A percentile compares a stretch with the other conserved stretches of the same genome.
Evolutionary conservation across 2,329 filamentous ascomycete genomes (phyloP).

Genomic region (Pyrenophora seminiperda): DNA sequence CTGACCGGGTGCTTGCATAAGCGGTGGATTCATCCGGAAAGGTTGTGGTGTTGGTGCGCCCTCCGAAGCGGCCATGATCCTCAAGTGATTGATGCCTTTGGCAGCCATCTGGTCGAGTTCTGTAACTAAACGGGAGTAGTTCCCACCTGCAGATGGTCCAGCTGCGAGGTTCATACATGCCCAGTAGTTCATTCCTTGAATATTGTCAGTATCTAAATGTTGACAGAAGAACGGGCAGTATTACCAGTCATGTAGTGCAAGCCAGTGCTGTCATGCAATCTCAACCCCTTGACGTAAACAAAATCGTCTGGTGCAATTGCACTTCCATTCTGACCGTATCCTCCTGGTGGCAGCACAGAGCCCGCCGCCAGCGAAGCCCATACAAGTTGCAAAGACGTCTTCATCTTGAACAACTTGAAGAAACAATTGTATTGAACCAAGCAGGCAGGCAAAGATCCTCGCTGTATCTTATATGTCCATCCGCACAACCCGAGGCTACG

Average conservation of each 20-base stretch:
- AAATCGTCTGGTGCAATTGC: conserved; percentile 42
- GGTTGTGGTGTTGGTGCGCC: conserved; percentile 47
- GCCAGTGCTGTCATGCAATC: conserved; percentile 43
- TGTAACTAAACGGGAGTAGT: conserved; percentile 44
- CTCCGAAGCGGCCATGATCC: conserved; percentile 50
- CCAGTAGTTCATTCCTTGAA: conserved; percentile 48
- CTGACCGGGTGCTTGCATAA: conserved; percentile 45
- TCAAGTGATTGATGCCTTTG: conserved; percentile 49
- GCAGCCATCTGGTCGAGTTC: conserved; percentile 50
- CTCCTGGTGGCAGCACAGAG: conserved; percentile 10
- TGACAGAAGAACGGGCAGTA: too few relatives aligned
- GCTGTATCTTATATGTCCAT: conserved; percentile 15
- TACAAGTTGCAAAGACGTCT: conserved; percentile 12
- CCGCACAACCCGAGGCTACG: conserved; percentile 2
- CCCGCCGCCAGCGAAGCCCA: conserved; percentile 21
- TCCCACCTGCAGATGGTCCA: conserved; percentile 42
- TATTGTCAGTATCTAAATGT: neutral
- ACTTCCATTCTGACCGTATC: conserved; percentile 7
- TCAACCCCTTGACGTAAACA: conserved; percentile 42
- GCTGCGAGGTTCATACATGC: conserved; percentile 50
- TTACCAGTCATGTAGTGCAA: conserved; percentile 45
- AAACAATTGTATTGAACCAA: conserved; percentile 1
- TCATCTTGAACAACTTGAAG: conserved; percentile 15
- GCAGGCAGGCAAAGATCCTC: neutral
- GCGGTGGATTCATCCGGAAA: conserved; percentile 48